phyloP scores from a whole-genome alignment of 495 filamentous ascomycete genomes.

The Geoglossum glabrum region DNA sequence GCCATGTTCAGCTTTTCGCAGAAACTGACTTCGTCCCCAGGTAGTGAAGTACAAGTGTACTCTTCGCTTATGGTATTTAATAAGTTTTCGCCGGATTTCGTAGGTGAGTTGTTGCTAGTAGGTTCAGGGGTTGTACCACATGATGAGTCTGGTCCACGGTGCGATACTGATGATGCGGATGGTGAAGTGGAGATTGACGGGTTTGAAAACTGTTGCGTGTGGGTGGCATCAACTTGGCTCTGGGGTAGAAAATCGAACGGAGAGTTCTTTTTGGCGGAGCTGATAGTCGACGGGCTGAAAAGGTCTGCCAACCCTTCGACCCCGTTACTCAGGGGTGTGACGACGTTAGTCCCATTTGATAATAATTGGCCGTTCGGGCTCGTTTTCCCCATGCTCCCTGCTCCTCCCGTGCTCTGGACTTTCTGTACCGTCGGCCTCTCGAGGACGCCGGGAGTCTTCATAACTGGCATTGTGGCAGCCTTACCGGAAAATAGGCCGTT shows the following conservation, averaged over 20 bases:
- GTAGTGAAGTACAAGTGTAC: not conserved
- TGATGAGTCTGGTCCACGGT: constrained; percentile 59
- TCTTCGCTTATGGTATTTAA: constrained; percentile 37
- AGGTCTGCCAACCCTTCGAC: constrained; percentile 20
- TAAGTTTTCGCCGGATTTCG: constrained; percentile 36
- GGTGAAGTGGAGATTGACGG: constrained; percentile 28
- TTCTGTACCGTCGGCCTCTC: constrained; percentile 6
- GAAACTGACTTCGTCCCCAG: constrained; percentile 19
- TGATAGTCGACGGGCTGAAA: constrained; percentile 26
- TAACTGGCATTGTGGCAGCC: constrained; percentile 17
- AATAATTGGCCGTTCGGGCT: not conserved
- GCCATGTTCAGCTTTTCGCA: constrained; percentile 53
- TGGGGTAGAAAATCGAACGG: constrained; percentile 12
- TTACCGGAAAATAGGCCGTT: constrained; percentile 21
- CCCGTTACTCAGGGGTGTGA: constrained; percentile 7
- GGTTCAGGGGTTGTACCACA: constrained; percentile 65
- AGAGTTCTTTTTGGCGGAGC: constrained; percentile 18
- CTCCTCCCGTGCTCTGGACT: not conserved
- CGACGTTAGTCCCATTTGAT: not conserved
- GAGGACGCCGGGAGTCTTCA: not conserved
- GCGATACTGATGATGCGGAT: constrained; percentile 35
- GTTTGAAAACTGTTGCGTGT: constrained; percentile 14
- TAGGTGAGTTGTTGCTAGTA: constrained; percentile 31
- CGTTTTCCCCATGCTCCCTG: not conserved
- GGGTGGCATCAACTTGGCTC: constrained; percentile 17